Base-by-base conservation (phyloP, 805 yeast species). In the Kodamaea kakaduensis region DNA sequence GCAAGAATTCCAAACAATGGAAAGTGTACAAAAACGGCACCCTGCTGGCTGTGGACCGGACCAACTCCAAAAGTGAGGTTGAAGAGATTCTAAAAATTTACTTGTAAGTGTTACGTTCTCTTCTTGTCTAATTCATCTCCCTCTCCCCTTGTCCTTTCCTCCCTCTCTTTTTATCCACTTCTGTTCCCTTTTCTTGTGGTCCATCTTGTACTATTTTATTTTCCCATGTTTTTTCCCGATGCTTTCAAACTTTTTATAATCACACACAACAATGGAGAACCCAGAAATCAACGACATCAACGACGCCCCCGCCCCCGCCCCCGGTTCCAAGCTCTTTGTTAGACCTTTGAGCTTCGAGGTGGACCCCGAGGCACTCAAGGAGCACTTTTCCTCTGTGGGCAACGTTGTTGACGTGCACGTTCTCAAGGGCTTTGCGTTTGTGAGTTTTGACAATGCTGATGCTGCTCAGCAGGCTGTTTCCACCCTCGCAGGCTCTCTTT, bases 391-490 rank as follows among this genome's bases (percentile, higher is more conserved):
- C 14, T 72, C 77, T 38, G 71, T 71, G 42, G 94, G 90, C 48
- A 74, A 82, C 32, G 64, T 84, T 50, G 67, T 71, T 43, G 87
- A 81, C 52, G 77, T 81, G 35, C 78, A 78, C 56, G 61, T 83
- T 47, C 71, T 81, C 72, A 81, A 83, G 51, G 96, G 96, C 27
- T 84, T 79, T 54, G 97, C 94, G 17, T 89, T 86, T 58, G 84
- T 90, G 41, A 95, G 89, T 58, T 93, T 78, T 52, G 87, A 78
- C 56, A 75, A 72, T 45, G 70, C 76, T 28, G 80, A 72, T 40
- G 69, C 62, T 43, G 79, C 80, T 30, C 56, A 59, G 38, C 61
- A 56, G 39, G 81, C 81, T 6, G 63, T 67, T 42, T 70, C 67
- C 32, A 64, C 71, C 25, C 66, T 71, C 42, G 47, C 61, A 43